Conservation (phyloP, 2,329 filamentous ascomycete species). For the Colletotrichum echinochloae region DNA sequence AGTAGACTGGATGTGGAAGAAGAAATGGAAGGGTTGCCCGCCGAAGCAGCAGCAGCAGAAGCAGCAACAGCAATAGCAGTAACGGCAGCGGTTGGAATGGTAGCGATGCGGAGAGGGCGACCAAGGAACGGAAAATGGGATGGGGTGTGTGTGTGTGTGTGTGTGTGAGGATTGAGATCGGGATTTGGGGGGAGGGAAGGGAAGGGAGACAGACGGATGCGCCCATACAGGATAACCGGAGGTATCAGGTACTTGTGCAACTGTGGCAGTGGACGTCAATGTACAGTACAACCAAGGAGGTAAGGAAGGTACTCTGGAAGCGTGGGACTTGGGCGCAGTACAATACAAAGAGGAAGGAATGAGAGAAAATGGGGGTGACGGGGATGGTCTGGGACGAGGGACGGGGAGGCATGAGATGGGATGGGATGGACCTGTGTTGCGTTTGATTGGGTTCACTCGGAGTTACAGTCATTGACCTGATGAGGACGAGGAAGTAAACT, state of each 20-base stretch:
- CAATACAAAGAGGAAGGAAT: background rate
- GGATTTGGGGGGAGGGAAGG: background rate
- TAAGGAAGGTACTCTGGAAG: background rate
- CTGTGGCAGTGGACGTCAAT: no score
- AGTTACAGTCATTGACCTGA: background rate
- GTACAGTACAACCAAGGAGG: background rate
- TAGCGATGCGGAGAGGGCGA: conserved; percentile 2
- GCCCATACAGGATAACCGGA: background rate
- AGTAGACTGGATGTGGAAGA: background rate
- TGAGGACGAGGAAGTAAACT: background rate
- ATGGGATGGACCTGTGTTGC: conserved; percentile 23
- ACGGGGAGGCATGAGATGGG: conserved; percentile 22
- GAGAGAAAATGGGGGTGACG: conserved; percentile 18
- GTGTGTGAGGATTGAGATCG: conserved; percentile 1
- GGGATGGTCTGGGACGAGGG: conserved; percentile 5
- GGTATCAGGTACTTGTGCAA: no score
- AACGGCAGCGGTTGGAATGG: conserved; percentile 7
- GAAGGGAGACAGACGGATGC: background rate
- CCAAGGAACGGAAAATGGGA: conserved; percentile 33
- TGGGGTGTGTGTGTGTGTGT: no score
- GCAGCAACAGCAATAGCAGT: background rate
- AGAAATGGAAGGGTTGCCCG: conserved; percentile 17
- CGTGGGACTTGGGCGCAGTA: background rate
- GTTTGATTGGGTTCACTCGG: conserved; percentile 16
- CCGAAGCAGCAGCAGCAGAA: background rate